phyloP scores from a whole-genome alignment of 306 rosid species.

The Quercus wislizeni region DNA sequence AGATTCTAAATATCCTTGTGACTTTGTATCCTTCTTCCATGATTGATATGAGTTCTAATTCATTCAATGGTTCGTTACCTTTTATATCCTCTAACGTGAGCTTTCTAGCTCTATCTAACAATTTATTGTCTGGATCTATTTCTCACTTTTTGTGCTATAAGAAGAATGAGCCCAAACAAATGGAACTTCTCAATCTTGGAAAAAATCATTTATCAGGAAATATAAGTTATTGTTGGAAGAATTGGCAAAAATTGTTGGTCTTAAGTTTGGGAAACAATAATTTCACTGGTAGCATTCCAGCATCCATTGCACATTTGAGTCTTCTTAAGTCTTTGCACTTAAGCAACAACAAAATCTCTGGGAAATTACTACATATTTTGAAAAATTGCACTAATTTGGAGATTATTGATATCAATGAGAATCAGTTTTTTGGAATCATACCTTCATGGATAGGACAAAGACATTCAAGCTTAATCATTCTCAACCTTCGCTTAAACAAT shows the following conservation, averaged over 20 bases:
- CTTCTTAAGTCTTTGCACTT: not conserved
- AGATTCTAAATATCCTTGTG: not conserved
- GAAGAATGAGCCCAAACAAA: fast-evolving
- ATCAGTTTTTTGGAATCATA: too few relatives aligned
- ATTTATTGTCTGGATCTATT: not conserved
- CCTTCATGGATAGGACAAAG: too few relatives aligned
- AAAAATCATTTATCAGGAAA: conserved; percentile 14
- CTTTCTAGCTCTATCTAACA: conserved; percentile 7
- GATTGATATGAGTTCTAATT: conserved; percentile 15
- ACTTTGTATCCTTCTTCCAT: too few relatives aligned
- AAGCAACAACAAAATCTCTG: not conserved
- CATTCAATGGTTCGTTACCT: conserved; percentile 18
- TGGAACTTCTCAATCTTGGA: not conserved
- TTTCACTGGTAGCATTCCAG: conserved; percentile 19
- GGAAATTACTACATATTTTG: too few relatives aligned
- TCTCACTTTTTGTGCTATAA: conserved; percentile 6
- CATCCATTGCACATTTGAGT: not conserved
- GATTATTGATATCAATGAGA: too few relatives aligned
- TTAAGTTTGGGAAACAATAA: conserved; percentile 16
- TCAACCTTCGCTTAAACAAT: too few relatives aligned
- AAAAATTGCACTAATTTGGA: too few relatives aligned
- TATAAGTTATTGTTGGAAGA: conserved; percentile 19
- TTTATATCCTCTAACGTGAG: fast-evolving
- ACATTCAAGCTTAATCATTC: too few relatives aligned
- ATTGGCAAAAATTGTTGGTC: not conserved